phyloP scores from a whole-genome alignment of 352 stramenopile species.

The Globisporangium camurandrum region DNA sequence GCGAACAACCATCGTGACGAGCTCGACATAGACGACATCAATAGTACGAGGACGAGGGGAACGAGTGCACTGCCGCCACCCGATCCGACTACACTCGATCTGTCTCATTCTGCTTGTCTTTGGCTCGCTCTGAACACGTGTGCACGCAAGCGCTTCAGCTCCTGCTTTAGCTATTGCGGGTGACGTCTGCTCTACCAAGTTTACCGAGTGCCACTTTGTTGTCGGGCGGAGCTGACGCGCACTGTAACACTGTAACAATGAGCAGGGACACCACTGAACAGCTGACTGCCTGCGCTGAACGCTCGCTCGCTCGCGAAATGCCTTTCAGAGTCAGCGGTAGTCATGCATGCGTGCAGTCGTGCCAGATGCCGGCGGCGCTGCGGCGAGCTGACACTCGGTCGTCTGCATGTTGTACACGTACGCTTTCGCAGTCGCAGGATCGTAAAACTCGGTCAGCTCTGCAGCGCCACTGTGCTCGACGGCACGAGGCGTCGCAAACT shows the following conservation, averaged over 20 bases:
- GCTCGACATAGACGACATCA: neutral
- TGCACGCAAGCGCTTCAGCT: neutral
- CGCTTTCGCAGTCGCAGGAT: constrained; percentile 27
- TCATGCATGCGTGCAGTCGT: constrained; percentile 1
- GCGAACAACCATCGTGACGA: neutral
- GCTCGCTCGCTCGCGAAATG: too few species aligned
- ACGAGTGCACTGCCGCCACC: too few species aligned
- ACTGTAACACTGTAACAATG: too few species aligned
- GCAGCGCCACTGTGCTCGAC: constrained; percentile 9
- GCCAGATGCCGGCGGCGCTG: neutral
- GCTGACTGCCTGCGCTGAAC: too few species aligned
- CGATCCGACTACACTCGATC: too few species aligned
- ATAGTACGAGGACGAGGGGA: too few species aligned
- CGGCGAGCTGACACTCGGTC: constrained; percentile 35
- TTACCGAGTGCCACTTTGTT: too few species aligned
- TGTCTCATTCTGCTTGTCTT: neutral
- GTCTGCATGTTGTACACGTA: constrained; percentile 45
- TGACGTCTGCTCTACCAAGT: too few species aligned
- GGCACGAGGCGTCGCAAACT: constrained; percentile 38
- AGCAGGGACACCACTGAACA: too few species aligned
- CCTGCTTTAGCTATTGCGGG: too few species aligned
- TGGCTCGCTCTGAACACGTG: neutral
- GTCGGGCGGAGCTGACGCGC: neutral
- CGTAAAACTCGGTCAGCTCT: constrained; percentile 25
- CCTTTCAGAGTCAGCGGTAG: constrained; percentile 7